Evolutionary conservation across 2,329 filamentous ascomycete genomes (phyloP).

Genomic region (Nothopassalora personata): DNA sequence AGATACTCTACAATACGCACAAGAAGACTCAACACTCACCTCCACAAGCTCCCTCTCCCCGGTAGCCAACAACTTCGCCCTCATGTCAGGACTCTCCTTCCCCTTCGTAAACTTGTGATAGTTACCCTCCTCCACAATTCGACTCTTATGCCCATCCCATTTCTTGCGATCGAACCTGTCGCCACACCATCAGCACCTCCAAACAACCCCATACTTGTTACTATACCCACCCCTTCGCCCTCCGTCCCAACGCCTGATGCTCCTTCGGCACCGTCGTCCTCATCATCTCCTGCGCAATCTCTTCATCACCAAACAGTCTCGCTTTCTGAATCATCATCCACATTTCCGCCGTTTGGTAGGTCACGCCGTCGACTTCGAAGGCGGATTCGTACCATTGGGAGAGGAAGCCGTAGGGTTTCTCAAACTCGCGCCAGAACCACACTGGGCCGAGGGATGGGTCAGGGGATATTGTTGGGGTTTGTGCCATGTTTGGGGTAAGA

Average conservation of each 20-base stretch:
- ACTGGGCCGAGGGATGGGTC: constrained; percentile 21
- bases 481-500: background rate
- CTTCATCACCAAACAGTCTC: constrained; percentile 39
- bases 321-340: constrained; percentile 48
- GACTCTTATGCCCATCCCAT: constrained; percentile 48
- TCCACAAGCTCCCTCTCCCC: constrained; percentile 56
- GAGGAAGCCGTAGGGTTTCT: constrained; percentile 50
- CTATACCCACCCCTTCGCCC: constrained; percentile 43
- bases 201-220: background rate
- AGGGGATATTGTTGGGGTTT: background rate
- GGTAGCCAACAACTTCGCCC: constrained; percentile 31
- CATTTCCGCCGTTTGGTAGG: constrained; percentile 41
- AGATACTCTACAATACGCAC: constrained; percentile 53
- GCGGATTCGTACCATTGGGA: constrained; percentile 56
- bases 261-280: constrained; percentile 41
- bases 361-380: constrained; percentile 41
- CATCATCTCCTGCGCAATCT: constrained; percentile 48
- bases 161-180: constrained; percentile 38
- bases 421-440: constrained; percentile 38
- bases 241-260: constrained; percentile 52
- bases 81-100: constrained; percentile 41
- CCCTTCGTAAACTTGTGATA: constrained; percentile 54
- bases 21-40: constrained; percentile 1
- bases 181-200: background rate
- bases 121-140: constrained; percentile 55